Evolutionary conservation across 495 filamentous ascomycete genomes (phyloP), one percentile per base, ranked within the genome.

Genomic region (Cladorrhinum samala): DNA sequence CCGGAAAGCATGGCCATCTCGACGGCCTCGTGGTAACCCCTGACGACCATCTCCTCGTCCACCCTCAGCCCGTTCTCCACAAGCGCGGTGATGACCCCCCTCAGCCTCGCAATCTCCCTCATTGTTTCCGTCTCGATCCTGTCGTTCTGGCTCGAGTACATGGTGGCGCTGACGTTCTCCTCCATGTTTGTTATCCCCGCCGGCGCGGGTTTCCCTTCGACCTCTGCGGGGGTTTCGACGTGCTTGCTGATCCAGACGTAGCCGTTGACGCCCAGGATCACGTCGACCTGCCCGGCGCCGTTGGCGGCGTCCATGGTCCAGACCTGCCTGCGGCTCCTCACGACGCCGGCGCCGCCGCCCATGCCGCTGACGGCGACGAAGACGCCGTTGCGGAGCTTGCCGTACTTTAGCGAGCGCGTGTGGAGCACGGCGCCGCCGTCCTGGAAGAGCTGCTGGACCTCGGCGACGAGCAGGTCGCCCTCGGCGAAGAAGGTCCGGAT

Each of bases 191-290:
- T 94, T 56, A 95, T 88, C 11, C 62, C 82, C 24, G 27, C 27
- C 27, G n/a, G n/a, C n/a, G 65, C 58, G 14, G 60, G 58, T 55
- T 75, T 76, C 2, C 67, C 61, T 30, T 66, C 73, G 5, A 59
- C 64, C 13, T 71, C 74, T 11, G 45, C 23, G 7, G 74, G 76
- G 4, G 72, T 72, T 39, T 83, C 77, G 1, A 82, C 71, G 59
- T 90, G 86, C 73, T 88, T 91, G 59, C 84, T 82, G 57, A 98
- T 90, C 86, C 88, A 96, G 49, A 97, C 88, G 61, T 89, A 96
- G 4, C 93, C 93, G 63, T 98, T 98, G 11, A 98, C 92, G 0
- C 93, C 93, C 4, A 97, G 73, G 25, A 95, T 77, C 9, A 97
- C 82, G 65, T 96, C 89, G 17, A 98, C 79, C 36, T 87, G 87